Evolutionary conservation across 495 filamentous ascomycete species (phyloP).

Genomic region (Xylaria sp.): DNA sequence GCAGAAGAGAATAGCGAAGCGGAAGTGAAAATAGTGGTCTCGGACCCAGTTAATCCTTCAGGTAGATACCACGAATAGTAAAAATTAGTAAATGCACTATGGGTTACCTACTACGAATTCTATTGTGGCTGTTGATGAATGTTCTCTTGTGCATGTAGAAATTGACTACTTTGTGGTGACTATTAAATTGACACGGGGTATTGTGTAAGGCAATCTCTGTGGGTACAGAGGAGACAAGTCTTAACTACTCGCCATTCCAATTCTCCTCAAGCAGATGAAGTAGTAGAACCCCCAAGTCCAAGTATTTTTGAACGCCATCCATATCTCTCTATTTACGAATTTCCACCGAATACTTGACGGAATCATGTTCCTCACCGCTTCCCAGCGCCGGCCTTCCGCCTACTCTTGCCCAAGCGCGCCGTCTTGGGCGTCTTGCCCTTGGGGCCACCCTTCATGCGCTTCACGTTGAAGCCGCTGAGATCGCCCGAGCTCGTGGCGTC

Average conservation of each 20-base stretch:
- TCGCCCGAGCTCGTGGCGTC: slow-evolving; percentile 83
- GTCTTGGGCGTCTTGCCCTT: slow-evolving; percentile 32
- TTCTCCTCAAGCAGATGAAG: slow-evolving; percentile 21
- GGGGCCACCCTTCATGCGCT: slow-evolving; percentile 76
- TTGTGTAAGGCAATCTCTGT: background rate
- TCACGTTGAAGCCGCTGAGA: slow-evolving; percentile 75
- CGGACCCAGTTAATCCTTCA: background rate
- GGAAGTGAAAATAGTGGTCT: slow-evolving; percentile 38
- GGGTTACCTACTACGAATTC: background rate
- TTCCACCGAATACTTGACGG: background rate
- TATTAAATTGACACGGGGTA: background rate
- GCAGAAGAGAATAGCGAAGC: slow-evolving; percentile 73
- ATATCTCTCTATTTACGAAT: slow-evolving; percentile 13
- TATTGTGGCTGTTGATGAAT: background rate
- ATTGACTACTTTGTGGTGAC: background rate
- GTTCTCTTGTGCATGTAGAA: background rate
- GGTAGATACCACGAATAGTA: slow-evolving; percentile 9
- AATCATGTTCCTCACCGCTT: slow-evolving; percentile 30
- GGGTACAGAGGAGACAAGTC: background rate
- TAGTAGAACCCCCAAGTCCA: background rate
- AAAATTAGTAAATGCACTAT: background rate
- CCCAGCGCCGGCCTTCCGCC: slow-evolving; percentile 45
- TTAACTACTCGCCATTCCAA: slow-evolving; percentile 15
- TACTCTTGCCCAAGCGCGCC: slow-evolving; percentile 46
- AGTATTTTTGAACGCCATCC: slow-evolving; percentile 22